phyloP scores from a whole-genome alignment of 352 stramenopile genomes.

The Globisporangium abappressorium region DNA sequence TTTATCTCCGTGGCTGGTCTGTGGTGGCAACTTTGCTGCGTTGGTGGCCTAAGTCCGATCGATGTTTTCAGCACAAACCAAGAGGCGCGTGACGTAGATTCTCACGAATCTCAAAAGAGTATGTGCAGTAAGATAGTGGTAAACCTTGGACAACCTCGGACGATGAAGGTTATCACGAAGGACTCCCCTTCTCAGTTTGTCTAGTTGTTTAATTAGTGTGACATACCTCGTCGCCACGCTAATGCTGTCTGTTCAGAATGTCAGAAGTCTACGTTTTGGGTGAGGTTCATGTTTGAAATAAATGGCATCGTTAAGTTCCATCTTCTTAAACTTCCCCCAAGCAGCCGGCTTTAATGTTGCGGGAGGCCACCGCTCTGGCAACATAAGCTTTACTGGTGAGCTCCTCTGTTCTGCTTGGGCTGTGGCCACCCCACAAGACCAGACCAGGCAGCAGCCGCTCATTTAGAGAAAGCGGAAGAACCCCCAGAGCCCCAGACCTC shows the following conservation, averaged over 20 bases:
- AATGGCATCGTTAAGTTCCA: neutral
- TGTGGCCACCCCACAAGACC: neutral
- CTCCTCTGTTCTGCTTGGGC: constrained; percentile 24
- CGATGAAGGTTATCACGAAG: too few relatives aligned
- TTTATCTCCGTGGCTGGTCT: too few relatives aligned
- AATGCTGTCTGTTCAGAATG: neutral
- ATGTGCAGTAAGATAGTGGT: too few relatives aligned
- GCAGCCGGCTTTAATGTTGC: constrained; percentile 7
- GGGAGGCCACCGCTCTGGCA: constrained; percentile 3
- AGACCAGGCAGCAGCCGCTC: neutral
- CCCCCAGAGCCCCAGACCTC: constrained; percentile 21
- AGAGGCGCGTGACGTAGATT: too few relatives aligned
- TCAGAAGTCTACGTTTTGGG: neutral
- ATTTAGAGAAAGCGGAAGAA: constrained; percentile 18
- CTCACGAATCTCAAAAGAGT: too few relatives aligned
- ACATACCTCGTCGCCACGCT: too few relatives aligned
- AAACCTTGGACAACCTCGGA: too few relatives aligned
- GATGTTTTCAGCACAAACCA: too few relatives aligned
- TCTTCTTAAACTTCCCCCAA: neutral
- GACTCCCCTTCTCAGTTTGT: too few relatives aligned
- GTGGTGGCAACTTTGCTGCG: too few relatives aligned
- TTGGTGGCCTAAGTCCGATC: too few relatives aligned
- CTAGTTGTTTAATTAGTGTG: too few relatives aligned
- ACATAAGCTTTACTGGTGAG: constrained; percentile 15
- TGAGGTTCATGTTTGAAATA: neutral